Evolutionary conservation across 2,329 filamentous ascomycete species (phyloP).

Genomic region (Diplocarpon rosae): DNA sequence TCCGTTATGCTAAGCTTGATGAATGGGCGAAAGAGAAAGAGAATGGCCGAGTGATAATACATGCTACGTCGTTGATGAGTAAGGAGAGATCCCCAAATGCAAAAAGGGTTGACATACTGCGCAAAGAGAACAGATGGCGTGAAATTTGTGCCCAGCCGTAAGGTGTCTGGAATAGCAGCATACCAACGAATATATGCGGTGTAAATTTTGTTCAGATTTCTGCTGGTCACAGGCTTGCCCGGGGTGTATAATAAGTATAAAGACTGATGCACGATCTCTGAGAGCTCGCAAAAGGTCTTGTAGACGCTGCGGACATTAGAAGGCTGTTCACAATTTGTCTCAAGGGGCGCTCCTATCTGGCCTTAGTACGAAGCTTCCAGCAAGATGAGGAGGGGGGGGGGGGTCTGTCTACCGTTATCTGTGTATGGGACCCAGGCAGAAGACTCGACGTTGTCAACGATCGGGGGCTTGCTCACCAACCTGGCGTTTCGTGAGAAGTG

Average conservation of each 20-base stretch:
- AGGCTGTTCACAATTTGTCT: conserved; percentile 50
- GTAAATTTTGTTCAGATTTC: conserved; percentile 52
- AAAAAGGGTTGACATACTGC: conserved; percentile 45
- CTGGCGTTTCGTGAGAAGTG: conserved; percentile 46
- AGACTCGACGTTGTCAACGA: conserved; percentile 48
- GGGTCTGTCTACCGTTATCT: conserved; percentile 20
- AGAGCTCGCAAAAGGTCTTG: conserved; percentile 60
- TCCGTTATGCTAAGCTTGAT: conserved; percentile 22
- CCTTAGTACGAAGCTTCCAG: too few species aligned
- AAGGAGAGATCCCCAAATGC: background rate
- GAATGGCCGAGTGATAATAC: conserved; percentile 60
- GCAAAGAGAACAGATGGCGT: conserved; percentile 63
- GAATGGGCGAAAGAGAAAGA: conserved; percentile 63
- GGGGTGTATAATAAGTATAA: conserved; percentile 55
- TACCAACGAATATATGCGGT: conserved; percentile 64
- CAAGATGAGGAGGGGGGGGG: too few species aligned
- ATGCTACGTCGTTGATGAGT: conserved; percentile 36
- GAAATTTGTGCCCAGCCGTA: conserved; percentile 56
- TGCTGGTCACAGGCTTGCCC: conserved; percentile 50
- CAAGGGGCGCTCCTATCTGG: conserved; percentile 32
- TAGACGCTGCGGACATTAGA: conserved; percentile 59
- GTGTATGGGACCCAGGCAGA: conserved; percentile 36
- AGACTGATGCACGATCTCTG: conserved; percentile 60
- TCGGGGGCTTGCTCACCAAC: conserved; percentile 47
- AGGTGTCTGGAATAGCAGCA: conserved; percentile 49